A percentile compares a stretch with the other conserved stretches of the same genome.
Evolutionary conservation across 2,329 filamentous ascomycete species (phyloP).

Genomic region (Aspergillus udagawae): DNA sequence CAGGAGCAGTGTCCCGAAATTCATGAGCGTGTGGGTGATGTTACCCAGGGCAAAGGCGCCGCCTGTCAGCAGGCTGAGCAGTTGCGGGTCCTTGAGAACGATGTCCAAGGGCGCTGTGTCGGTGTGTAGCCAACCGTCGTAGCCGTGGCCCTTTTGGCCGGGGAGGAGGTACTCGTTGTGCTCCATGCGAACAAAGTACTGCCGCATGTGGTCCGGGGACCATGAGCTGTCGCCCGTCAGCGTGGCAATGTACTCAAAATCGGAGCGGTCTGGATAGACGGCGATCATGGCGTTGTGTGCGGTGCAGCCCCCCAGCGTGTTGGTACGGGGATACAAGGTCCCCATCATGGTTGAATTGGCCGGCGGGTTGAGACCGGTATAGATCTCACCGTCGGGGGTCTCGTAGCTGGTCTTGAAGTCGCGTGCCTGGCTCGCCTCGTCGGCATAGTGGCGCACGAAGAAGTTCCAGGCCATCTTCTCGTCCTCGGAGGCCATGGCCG

Average conservation of each 20-base stretch:
- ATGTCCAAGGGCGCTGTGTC: conserved; percentile 42
- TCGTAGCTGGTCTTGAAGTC: conserved; percentile 39
- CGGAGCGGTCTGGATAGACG: conserved; percentile 55
- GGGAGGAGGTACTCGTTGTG: conserved; percentile 49
- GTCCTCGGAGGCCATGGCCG: conserved; percentile 27
- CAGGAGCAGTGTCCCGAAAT: conserved; percentile 45
- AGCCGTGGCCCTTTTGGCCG: conserved; percentile 43
- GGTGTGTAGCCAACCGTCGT: conserved; percentile 24
- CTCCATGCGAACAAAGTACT: conserved; percentile 54
- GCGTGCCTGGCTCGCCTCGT: conserved; percentile 25
- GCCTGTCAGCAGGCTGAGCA: conserved; percentile 50
- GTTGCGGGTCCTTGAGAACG: conserved; percentile 50
- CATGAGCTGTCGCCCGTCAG: conserved; percentile 60
- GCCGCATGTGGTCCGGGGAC: conserved; percentile 55
- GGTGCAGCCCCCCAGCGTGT: conserved; percentile 56
- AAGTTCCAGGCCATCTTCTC: conserved; percentile 30
- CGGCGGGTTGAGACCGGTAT: conserved; percentile 53
- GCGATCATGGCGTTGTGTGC: conserved; percentile 60
- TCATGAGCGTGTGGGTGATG: conserved; percentile 37
- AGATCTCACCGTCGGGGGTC: conserved; percentile 47
- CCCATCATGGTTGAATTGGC: conserved; percentile 50
- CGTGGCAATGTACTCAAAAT: conserved; percentile 56
- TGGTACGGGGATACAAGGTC: conserved; percentile 56
- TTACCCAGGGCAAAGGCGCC: conserved; percentile 52
- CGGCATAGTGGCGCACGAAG: conserved; percentile 32